Evolutionary conservation across 495 filamentous ascomycete species (phyloP).

Genomic region (Aspergillus kassunensis): DNA sequence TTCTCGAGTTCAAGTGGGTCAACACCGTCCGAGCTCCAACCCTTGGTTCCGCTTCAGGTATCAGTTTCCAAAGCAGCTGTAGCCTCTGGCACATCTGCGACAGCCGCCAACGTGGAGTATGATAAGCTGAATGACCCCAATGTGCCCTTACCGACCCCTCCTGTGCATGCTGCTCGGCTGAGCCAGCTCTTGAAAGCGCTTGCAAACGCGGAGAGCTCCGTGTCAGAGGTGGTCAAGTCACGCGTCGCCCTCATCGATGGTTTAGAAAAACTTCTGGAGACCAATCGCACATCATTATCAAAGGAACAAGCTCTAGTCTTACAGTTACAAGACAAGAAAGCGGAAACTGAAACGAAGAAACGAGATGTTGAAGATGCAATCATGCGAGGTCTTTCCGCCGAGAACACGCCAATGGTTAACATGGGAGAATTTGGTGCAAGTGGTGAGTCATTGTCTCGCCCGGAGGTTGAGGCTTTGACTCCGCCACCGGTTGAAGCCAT

Average conservation of each 20-base stretch:
- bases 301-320: conserved; percentile 61
- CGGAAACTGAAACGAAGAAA: conserved; percentile 69
- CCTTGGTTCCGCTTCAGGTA: conserved; percentile 67
- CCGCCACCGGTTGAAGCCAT: conserved; percentile 60
- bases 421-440: conserved; percentile 37
- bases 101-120: conserved; percentile 72
- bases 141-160: conserved; percentile 63
- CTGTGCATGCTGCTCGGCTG: conserved; percentile 88
- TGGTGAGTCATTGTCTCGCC: conserved; percentile 55
- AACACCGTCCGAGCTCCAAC: conserved; percentile 71
- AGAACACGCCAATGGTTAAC: conserved; percentile 36
- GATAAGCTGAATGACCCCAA: conserved; percentile 71
- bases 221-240: conserved; percentile 85
- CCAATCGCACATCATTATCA: conserved; percentile 63
- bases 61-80: conserved; percentile 66
- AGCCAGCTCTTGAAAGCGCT: conserved; percentile 81
- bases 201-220: conserved; percentile 85
- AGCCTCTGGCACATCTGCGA: conserved; percentile 55
- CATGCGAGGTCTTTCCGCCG: conserved; percentile 66
- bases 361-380: conserved; percentile 85
- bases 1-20: conserved; percentile 54
- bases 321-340: conserved; percentile 56
- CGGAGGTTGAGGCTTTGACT: conserved; percentile 79
- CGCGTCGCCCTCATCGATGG: conserved; percentile 71
- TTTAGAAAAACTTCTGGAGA: conserved; percentile 75